Base-by-base conservation (phyloP, 2,329 filamentous ascomycete genomes). In the Cryphonectria parasitica region DNA sequence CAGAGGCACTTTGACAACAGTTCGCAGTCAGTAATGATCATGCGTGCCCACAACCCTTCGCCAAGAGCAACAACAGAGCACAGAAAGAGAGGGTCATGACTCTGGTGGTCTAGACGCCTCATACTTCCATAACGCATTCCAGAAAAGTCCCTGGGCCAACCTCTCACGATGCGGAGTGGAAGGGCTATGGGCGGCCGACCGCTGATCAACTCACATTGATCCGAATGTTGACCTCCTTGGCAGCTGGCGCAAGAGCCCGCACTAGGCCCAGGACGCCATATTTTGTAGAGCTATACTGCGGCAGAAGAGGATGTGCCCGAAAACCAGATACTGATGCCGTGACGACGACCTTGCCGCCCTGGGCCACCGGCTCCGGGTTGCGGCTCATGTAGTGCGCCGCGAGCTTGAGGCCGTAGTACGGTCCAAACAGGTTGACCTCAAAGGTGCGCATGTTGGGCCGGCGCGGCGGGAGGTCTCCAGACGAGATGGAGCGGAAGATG, bases 321-420 rank as follows among this genome's bases (percentile, higher is more conserved):
- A 68, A 56, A 34, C 28, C 58, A 11, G 67, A 43, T 5, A 54
- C 45, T 13, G 67, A 68, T 4, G 67, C 61, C 17, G 67, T 68
- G 45, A 68, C 63, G 60, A 68, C 11, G 45, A 68, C 15, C 60
- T 68, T 68, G 45, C 67, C 66, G 31, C 66, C 65, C 17, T 31
- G 54, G 25, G 54, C 11, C 65, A 19, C 66, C 31, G 43, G 15
- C 28, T 61, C 58, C 13, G 28, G 61, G 58, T 56, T 62, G n/a
- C 63, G 66, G 60, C 67, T 68, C 67, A 68, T 68, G 67, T 68
- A 64, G 45, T 68, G 60, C 2, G 67, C 67, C 31, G 67, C 60
- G 45, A 68, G 67, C n/a, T 68, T 68, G 43, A 68, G n/a, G 60
- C 67, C 67, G 60, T 68, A 68, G 56, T 68, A 68, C 15, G 67